These are phyloP conservation scores for Tylopilus cervinicoccineus DNA, from an alignment of 768 basidiomycete genomes.

Conservation along the genomic window DNA sequence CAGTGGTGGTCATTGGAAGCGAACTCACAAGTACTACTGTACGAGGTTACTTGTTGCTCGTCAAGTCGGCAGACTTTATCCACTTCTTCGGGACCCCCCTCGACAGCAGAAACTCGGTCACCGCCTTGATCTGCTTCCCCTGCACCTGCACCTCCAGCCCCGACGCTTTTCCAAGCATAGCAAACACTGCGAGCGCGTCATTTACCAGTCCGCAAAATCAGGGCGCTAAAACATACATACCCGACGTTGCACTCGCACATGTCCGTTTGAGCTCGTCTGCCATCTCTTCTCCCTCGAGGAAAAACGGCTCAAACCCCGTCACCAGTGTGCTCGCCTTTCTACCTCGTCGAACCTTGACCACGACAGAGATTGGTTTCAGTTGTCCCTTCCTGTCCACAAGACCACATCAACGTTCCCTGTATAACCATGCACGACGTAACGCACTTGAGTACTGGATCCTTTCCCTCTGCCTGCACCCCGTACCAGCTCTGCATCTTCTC, in stretches of 20 bases:
- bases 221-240: constrained; percentile 35
- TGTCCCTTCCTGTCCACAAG: constrained; percentile 61
- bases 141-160: constrained; percentile 77
- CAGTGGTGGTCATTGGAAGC: constrained; percentile 6
- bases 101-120: constrained; percentile 60
- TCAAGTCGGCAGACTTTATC: constrained; percentile 55
- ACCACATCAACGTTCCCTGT: not conserved
- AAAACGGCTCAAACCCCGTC: constrained; percentile 77
- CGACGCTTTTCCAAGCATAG: constrained; percentile 52
- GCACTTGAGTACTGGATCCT: constrained; percentile 58
- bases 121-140: constrained; percentile 70
- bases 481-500: constrained; percentile 78
- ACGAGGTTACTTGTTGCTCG: constrained; percentile 40
- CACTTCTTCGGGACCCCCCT: constrained; percentile 80
- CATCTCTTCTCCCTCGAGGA: constrained; percentile 64
- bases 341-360: constrained; percentile 71
- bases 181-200: constrained; percentile 45
- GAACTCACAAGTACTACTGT: too few species aligned
- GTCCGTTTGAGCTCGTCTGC: constrained; percentile 72
- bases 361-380: constrained; percentile 65
- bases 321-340: constrained; percentile 74
- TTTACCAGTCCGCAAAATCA: not conserved
- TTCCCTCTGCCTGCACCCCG: constrained; percentile 51
- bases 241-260: constrained; percentile 78
- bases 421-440: constrained; percentile 19